Conservation (phyloP, 192 early-diverging fungal species). For the Backusella tarrabulga region DNA sequence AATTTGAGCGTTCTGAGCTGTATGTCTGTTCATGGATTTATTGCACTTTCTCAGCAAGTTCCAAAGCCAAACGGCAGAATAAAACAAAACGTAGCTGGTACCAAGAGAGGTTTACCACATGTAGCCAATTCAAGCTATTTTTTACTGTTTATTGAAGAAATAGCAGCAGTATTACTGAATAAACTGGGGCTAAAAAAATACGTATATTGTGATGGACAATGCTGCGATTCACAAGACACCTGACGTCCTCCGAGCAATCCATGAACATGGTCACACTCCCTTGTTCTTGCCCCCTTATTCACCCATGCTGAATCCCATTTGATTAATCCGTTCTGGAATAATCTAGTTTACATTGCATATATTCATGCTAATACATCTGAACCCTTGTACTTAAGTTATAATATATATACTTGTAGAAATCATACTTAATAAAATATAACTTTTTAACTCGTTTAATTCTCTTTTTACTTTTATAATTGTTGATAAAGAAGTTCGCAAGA, state of each 20-base stretch:
- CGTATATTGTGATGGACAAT: neutral
- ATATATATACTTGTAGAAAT: too few relatives aligned
- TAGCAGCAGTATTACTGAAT: neutral
- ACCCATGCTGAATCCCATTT: neutral
- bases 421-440: too few relatives aligned
- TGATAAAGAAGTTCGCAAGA: too few relatives aligned
- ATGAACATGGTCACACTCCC: neutral
- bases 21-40: neutral
- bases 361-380: too few relatives aligned
- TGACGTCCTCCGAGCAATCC: neutral
- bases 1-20: neutral
- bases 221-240: neutral
- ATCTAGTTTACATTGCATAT: too few relatives aligned
- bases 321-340: too few relatives aligned
- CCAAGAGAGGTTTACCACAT: neutral
- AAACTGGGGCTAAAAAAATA: neutral
- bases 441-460: too few relatives aligned
- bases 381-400: too few relatives aligned
- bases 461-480: too few relatives aligned
- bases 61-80: neutral
- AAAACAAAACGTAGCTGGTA: neutral
- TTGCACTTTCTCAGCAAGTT: neutral
- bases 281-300: neutral
- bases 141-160: neutral
- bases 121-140: neutral